Evolutionary conservation across 2,329 filamentous ascomycete species (phyloP), one percentile per base, ranked within the genome.

Genomic region (Amphichorda felina): DNA sequence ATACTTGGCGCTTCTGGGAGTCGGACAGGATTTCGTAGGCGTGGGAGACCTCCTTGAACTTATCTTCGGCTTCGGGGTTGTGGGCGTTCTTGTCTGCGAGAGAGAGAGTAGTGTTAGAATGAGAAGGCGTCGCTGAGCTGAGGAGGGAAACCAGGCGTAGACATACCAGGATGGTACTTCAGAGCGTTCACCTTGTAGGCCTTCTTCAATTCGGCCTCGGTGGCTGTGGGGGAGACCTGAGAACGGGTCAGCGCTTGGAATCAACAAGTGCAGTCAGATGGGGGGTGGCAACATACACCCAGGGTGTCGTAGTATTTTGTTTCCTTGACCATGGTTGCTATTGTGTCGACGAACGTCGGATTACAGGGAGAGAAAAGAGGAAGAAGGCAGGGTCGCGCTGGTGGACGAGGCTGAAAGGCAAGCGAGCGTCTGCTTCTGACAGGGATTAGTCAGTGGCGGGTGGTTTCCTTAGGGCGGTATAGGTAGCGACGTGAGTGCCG

Each of bases 21-120:
- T 98, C 91, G 49, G 83, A 91, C 14, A 98, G 79, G 46, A 93
- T 73, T 68, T 98, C 91, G 64, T 96, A 98, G 42, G 91, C 91
- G 55, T 89, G 81, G 45, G 87, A 94, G 41, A 95, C 73, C 52
- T 95, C 88, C 70, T 98, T 96, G 79, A 98, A 98, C 64, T 95
- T 98, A 42, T 94, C 87, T 49, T 89, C 87, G 35, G 91, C 88
- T 18, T 79, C 82, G 28, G 88, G 87, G 68, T 94, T 93, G 68
- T 91, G 78, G 45, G 81, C 77, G 63, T 98, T 98, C 74, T 98
- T 98, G 64, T 98, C 89, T 93, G 47, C 27, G 28, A 26, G 24
- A 13, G 24, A 26, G 24, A 26, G 24, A 26, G 10, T 10, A n/a
- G 19, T 34, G 13, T 26, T 9, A 26, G 5, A 34, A 7, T 8